phyloP scores from a whole-genome alignment of 2,329 filamentous ascomycete species.

The Capronia coronata region DNA sequence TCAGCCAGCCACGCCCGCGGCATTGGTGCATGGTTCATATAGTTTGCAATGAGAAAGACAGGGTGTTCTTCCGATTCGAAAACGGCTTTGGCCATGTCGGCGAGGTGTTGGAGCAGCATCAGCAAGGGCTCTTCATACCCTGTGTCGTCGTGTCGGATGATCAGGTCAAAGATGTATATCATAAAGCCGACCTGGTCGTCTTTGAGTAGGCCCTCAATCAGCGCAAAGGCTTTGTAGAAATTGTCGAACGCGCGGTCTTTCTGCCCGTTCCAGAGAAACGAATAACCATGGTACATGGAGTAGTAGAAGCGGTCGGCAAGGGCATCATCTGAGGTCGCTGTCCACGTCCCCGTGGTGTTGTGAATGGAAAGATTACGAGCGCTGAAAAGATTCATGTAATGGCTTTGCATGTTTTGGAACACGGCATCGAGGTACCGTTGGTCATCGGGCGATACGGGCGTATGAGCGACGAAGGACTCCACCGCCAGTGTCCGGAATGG shows the following conservation, averaged over 20 bases:
- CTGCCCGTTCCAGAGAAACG: conserved; percentile 27
- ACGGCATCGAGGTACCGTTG: conserved; percentile 24
- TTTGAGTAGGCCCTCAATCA: conserved; percentile 26
- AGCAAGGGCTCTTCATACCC: conserved; percentile 27
- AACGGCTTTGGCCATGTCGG: conserved; percentile 24
- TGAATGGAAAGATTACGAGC: conserved; percentile 23
- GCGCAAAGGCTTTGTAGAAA: conserved; percentile 25
- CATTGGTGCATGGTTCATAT: conserved; percentile 18
- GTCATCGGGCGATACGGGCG: conserved; percentile 16
- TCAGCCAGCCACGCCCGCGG: conserved; percentile 26
- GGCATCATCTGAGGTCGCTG: conserved; percentile 26
- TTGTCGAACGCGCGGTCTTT: conserved; percentile 26
- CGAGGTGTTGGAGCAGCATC: conserved; percentile 25
- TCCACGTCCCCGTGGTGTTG: conserved; percentile 24
- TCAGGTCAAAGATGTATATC: conserved; percentile 28
- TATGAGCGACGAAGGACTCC: conserved; percentile 21
- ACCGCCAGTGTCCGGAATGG: conserved; percentile 26
- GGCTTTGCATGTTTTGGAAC: conserved; percentile 23
- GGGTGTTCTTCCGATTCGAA: conserved; percentile 24
- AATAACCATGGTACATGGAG: conserved; percentile 28
- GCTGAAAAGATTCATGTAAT: conserved; percentile 25
- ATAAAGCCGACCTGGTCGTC: conserved; percentile 28
- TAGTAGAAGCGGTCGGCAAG: conserved; percentile 28
- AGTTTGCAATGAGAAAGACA: conserved; percentile 25
- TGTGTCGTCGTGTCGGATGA: conserved; percentile 27